These are phyloP conservation scores for Phylloporus sp. DNA, from an alignment of 768 basidiomycete species.

Conservation along the genomic window DNA sequence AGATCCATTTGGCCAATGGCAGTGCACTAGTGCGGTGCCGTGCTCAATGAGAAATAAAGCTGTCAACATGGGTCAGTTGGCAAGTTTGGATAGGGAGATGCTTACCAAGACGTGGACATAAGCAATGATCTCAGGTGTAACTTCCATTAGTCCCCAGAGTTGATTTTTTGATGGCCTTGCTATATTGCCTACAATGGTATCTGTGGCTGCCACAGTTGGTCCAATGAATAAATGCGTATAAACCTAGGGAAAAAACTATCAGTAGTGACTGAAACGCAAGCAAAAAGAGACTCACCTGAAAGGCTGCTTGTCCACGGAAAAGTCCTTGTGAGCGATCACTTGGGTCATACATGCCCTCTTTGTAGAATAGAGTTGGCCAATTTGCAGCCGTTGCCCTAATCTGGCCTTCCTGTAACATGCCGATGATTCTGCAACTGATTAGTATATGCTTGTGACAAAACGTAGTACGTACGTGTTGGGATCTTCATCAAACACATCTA, in stretches of 20 bases:
- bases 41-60: background rate
- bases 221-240: slow-evolving; percentile 4
- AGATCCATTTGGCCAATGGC: slow-evolving; percentile 2
- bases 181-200: background rate
- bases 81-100: too few species aligned
- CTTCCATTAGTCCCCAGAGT: background rate
- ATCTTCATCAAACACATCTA: background rate
- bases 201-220: background rate
- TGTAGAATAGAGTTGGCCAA: too few species aligned
- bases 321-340: too few species aligned
- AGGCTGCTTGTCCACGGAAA: too few species aligned
- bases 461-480: background rate
- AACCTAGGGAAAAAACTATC: background rate
- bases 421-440: too few species aligned
- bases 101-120: slow-evolving; percentile 5
- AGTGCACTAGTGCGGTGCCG: background rate
- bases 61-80: too few species aligned
- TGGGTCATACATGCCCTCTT: too few species aligned
- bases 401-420: too few species aligned
- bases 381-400: too few species aligned
- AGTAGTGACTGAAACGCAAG: too few species aligned
- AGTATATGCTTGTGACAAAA: too few species aligned
- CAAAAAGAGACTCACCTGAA: too few species aligned
- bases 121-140: background rate
- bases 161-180: slow-evolving; percentile 2